Percentiles rank a stretch among this genome's conserved stretches.
Evolutionary conservation across 192 early-diverging fungal species (phyloP).

Genomic region (Backusella liffmaniae): DNA sequence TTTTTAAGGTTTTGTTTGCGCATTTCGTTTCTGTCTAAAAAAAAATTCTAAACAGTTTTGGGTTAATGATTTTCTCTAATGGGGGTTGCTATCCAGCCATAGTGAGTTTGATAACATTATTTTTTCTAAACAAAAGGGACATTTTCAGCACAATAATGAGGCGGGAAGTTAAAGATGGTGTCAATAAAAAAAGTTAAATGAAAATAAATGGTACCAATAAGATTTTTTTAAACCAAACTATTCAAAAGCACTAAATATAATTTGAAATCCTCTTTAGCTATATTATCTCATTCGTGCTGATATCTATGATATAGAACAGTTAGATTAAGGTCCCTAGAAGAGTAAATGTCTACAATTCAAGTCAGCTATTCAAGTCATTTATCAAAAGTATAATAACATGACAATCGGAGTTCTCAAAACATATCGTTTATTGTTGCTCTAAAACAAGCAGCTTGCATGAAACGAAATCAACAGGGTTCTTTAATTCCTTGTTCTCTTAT

Average conservation of each 20-base stretch:
- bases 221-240: not conserved
- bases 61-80: not conserved
- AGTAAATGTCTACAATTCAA: not conserved
- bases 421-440: not conserved
- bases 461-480: no score
- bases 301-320: not conserved
- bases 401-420: not conserved
- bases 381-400: not conserved
- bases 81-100: not conserved
- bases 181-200: not conserved
- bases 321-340: not conserved
- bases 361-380: not conserved
- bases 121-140: not conserved
- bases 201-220: not conserved
- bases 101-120: not conserved
- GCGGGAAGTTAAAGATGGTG: not conserved
- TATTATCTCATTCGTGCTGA: not conserved
- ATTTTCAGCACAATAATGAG: not conserved
- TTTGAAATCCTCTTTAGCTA: not conserved
- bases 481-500: no score
- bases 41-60: not conserved
- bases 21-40: not conserved
- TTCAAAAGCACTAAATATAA: not conserved
- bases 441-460: not conserved
- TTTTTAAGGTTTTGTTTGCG: not conserved